Evolutionary conservation across 192 early-diverging fungal species (phyloP), one percentile per base, ranked within the genome.

Genomic region (Dispira simplex): DNA sequence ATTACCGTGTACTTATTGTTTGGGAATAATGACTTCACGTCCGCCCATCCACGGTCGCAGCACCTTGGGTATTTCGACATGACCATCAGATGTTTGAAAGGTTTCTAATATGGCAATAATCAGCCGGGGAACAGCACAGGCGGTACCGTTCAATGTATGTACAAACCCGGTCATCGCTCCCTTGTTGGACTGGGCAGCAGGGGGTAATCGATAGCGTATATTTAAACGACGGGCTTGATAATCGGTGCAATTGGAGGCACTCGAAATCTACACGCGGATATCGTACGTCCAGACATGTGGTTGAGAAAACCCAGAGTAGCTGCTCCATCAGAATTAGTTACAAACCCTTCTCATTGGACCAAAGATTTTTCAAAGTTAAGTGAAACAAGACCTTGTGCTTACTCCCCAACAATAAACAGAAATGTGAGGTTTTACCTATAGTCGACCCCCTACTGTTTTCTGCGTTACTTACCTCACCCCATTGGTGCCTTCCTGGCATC

Each of bases 71-170:
- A 97, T 68, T 20, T 65, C 66, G 11, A 97, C 77, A 8, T 77
- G 75, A 0, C 92, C 90, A 63, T 90, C 82, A 10, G 74, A 63
- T 13, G 60, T 69, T 70, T 94, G 92, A 71, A 87, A 84, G 48
- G 81, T 90, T 71, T 94, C 93, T 6, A 97, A 64, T 3, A 97
- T 63, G 4, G 93, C 88, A 64, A 97, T 90, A 26, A 89, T 86
- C 32, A 94, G 72, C 16, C 93, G 79, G 23, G 93, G 93, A 32
- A 94, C 83, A 9, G 93, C 93, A 67, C 86, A 83, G 0, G 92
- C 93, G 3, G 93, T 97, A 12, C 92, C 93, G 70, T 97, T 97
- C 8, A 97, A 71, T 0, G 93, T 92, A 65, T 94, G 91, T 8
- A 82, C 89, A 83, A 90, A 94, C 62, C 85, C 81, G 11, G 74